These are phyloP conservation scores for Rhizopus sp. DNA, from an alignment of 371 early-diverging fungal species.

Conservation along the genomic window DNA sequence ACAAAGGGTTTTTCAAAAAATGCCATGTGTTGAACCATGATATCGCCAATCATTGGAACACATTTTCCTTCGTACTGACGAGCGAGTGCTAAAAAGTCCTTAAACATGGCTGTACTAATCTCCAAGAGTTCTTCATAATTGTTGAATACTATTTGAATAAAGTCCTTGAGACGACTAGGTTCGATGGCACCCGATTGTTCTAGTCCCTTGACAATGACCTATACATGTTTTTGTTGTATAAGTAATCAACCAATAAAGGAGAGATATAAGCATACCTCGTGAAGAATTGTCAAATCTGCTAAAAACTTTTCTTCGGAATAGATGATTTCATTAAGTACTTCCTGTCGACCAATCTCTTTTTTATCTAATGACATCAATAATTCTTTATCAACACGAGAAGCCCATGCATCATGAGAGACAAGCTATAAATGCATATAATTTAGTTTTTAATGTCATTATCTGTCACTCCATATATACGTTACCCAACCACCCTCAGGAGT, in stretches of 20 bases:
- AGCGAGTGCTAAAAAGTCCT: constrained; percentile 62
- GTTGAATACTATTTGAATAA: constrained; percentile 80
- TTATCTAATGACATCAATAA: constrained; percentile 67
- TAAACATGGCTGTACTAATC: constrained; percentile 73
- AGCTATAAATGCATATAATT: constrained; percentile 15
- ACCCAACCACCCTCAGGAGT: constrained; percentile 27
- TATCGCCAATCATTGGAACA: constrained; percentile 85
- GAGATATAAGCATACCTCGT: constrained; percentile 9
- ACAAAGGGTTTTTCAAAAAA: constrained; percentile 81
- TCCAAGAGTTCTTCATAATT: constrained; percentile 77
- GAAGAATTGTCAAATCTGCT: constrained; percentile 56
- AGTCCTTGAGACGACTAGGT: constrained; percentile 52
- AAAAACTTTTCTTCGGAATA: constrained; percentile 88
- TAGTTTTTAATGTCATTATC: neutral
- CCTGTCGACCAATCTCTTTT: constrained; percentile 84
- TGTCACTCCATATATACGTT: neutral
- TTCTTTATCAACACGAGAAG: constrained; percentile 66
- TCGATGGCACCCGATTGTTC: constrained; percentile 48
- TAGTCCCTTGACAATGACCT: constrained; percentile 40
- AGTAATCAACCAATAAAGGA: neutral
- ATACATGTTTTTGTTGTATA: neutral
- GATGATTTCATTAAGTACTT: constrained; percentile 88
- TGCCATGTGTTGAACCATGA: constrained; percentile 73
- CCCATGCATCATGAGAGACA: constrained; percentile 57
- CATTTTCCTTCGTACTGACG: constrained; percentile 67